phyloP scores from a whole-genome alignment of 169 alveolate species.

The Plasmodium sp. region DNA sequence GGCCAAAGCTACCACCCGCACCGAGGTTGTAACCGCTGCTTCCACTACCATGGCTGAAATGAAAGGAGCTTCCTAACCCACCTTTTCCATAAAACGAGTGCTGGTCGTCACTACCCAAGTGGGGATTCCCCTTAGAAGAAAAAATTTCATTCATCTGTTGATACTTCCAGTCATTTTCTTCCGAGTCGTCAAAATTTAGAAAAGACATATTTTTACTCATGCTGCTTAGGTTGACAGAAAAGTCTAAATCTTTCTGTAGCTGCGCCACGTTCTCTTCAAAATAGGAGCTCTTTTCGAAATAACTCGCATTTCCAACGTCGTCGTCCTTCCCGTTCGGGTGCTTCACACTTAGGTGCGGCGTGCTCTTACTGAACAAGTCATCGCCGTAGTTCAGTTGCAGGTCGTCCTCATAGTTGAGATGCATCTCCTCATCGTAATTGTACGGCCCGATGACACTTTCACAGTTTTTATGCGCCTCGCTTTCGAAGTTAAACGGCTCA shows the following conservation, averaged over 20 bases:
- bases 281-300: neutral
- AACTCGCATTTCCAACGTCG: neutral
- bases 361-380: neutral
- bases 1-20: neutral
- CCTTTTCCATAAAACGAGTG: neutral
- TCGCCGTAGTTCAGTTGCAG: neutral
- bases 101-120: neutral
- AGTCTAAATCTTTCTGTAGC: slow-evolving; percentile 1
- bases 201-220: neutral
- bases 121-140: neutral
- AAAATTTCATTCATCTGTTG: neutral
- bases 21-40: neutral
- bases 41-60: neutral
- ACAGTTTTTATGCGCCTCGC: neutral
- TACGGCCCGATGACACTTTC: neutral
- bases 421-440: neutral
- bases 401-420: neutral
- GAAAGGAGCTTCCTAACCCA: neutral
- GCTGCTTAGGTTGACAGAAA: slow-evolving; percentile 4
- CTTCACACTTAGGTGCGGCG: neutral
- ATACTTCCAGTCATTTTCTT: neutral
- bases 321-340: neutral
- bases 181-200: neutral
- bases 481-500: neutral
- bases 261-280: neutral